Evolutionary conservation across 208 protist genomes (phyloP).

Genomic region (Acanthamoeba lenticulata): DNA sequence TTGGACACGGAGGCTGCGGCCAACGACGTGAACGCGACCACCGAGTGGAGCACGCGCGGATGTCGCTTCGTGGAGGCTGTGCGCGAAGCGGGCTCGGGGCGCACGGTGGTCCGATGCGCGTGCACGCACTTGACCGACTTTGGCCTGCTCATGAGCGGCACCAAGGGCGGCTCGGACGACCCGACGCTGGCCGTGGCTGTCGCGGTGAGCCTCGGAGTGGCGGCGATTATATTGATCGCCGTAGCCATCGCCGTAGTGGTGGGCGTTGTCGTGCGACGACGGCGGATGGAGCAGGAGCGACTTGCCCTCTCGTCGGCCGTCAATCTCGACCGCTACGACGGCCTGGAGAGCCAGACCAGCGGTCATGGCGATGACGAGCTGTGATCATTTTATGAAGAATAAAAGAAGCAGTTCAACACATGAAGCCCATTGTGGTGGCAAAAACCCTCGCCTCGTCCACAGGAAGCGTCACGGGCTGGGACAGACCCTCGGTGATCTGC

Average conservation of each 20-base stretch:
- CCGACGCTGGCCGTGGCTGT: not conserved
- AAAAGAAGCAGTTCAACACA: too few relatives aligned
- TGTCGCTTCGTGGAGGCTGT: not conserved
- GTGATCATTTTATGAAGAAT: too few relatives aligned
- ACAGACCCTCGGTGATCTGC: too few relatives aligned
- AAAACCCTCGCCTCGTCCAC: too few relatives aligned
- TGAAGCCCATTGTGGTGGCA: too few relatives aligned
- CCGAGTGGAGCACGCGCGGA: not conserved
- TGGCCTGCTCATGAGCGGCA: not conserved
- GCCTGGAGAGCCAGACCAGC: not conserved
- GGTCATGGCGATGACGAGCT: too few relatives aligned
- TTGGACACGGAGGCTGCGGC: not conserved
- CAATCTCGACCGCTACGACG: not conserved
- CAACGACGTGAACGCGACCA: too few relatives aligned
- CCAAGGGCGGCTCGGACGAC: not conserved
- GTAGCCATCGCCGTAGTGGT: not conserved
- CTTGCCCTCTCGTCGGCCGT: not conserved
- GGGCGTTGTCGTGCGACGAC: not conserved
- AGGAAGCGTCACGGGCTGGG: too few relatives aligned
- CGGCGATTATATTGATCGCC: not conserved
- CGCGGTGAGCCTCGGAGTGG: not conserved
- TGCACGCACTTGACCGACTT: conserved; percentile 37
- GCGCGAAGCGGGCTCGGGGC: not conserved
- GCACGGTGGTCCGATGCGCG: not conserved
- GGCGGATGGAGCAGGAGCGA: not conserved